Base-by-base conservation (phyloP, 2,329 filamentous ascomycete genomes). In the Magnaporthiopsis rhizophila region DNA sequence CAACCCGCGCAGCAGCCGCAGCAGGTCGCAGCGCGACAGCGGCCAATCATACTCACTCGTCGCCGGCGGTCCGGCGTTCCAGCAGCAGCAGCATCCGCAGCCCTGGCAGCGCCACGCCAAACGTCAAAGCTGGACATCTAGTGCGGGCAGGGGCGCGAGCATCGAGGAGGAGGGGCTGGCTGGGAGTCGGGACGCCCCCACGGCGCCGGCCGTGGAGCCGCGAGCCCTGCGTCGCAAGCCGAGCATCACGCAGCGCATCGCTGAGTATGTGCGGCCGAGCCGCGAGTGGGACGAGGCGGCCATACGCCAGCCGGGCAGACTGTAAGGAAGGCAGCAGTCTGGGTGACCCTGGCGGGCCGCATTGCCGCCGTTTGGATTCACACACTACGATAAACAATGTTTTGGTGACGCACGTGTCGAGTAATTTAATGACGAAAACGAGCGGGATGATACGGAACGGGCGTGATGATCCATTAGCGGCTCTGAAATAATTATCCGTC, bases 171-270 rank as follows among this genome's bases (percentile, higher is more conserved):
- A 38, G 7, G 66, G 64, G 18, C 56, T 58, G 38, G 53, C 15
- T 24, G 50, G 50, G 8, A 24, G 11, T 38, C 26, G 30, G 13
- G 13, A 50, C 9, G 57, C 59, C n/a, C 30, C 26, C 28, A 38
- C 62, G 59, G n/a, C 3, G 32, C 11, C 38, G n/a, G 59, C 45
- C 58, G 24, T 24, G 3, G 66, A 65, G 15, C 64, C 62, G 34
- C 63, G 62, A 36, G 65, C 64, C 18, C 63, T 72, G 58, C 66
- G 67, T 57, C 67, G 68, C 50, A 70, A 74, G 66, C 65, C 65
- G 11, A 73, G 72, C 64, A 66, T 73, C n/a, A 81, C 76, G 64
- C 80, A 84, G 69, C 67, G 65, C 36, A 81, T 88, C 59, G 79
- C 80, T 11, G 81, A 86, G 56, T 74, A 74, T n/a, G 72, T 74